A percentile compares a stretch with the other conserved stretches of the same genome.
These are phyloP conservation scores for Ramaria rubella DNA, from an alignment of 768 basidiomycete species.

Conservation along the genomic window DNA sequence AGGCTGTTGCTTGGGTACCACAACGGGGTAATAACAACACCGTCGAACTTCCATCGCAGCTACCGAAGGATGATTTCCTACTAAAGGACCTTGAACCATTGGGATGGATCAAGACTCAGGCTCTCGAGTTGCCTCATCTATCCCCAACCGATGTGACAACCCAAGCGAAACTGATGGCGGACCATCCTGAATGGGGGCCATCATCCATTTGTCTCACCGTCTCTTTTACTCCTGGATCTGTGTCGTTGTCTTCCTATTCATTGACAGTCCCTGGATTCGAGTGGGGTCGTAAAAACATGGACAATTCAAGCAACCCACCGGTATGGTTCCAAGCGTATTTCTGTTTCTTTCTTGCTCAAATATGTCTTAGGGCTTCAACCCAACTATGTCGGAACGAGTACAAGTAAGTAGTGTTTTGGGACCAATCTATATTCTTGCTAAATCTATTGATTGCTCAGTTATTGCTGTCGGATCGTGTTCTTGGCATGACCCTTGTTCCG, in stretches of 20 bases:
- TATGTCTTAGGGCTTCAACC: slow-evolving; percentile 73
- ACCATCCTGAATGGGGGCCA: slow-evolving; percentile 91
- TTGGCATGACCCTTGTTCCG: slow-evolving; percentile 92
- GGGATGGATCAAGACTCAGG: slow-evolving; percentile 97
- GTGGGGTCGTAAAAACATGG: slow-evolving; percentile 93
- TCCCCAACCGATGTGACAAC: slow-evolving; percentile 90
- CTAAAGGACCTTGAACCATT: slow-evolving; percentile 92
- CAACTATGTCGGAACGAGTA: slow-evolving; percentile 97
- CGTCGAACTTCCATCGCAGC: slow-evolving; percentile 81
- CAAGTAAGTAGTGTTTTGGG: slow-evolving; percentile 30
- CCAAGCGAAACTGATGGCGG: slow-evolving; percentile 95
- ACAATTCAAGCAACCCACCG: slow-evolving; percentile 75
- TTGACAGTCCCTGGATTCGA: slow-evolving; percentile 91
- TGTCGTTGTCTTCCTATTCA: slow-evolving; percentile 89
- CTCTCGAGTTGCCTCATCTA: slow-evolving; percentile 84
- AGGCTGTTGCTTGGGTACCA: slow-evolving; percentile 94
- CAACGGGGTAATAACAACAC: slow-evolving; percentile 94
- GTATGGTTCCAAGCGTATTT: slow-evolving; percentile 28
- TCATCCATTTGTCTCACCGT: slow-evolving; percentile 90
- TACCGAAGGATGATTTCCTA: slow-evolving; percentile 92
- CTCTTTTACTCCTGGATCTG: slow-evolving; percentile 97
- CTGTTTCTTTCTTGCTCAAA: background rate
- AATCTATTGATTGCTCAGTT: slow-evolving; percentile 35
- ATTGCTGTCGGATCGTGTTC: slow-evolving; percentile 87
- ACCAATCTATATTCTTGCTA: background rate